Evolutionary conservation across 2,329 filamentous ascomycete species (phyloP).

Genomic region (Cercospora citrullina): DNA sequence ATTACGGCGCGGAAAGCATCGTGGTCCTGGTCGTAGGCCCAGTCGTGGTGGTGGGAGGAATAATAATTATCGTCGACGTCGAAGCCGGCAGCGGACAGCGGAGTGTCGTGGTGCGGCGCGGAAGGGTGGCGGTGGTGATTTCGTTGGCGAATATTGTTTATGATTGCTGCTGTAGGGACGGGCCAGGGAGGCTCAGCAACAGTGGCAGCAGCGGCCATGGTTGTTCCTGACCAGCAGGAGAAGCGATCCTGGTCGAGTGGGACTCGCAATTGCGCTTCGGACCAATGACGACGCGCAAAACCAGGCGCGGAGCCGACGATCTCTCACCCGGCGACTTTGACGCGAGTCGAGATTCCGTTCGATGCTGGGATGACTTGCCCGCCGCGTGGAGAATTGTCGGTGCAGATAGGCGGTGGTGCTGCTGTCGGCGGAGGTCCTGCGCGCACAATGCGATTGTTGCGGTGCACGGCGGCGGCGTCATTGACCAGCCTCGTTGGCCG

Average conservation of each 20-base stretch:
- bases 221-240: slow-evolving; percentile 2
- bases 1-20: slow-evolving; percentile 29
- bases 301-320: slow-evolving; percentile 7
- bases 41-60: slow-evolving; percentile 9
- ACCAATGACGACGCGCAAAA: slow-evolving; percentile 5
- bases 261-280: background rate
- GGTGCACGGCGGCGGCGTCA: slow-evolving; percentile 1
- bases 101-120: slow-evolving; percentile 7
- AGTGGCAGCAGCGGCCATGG: slow-evolving; percentile 1
- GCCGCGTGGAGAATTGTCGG: background rate
- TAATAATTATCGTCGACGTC: background rate
- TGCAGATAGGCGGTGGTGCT: background rate
- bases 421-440: background rate
- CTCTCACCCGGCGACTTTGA: background rate
- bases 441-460: background rate
- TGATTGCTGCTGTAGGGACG: slow-evolving; percentile 1
- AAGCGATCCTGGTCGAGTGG: slow-evolving; percentile 7
- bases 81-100: slow-evolving; percentile 10
- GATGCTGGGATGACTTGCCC: slow-evolving; percentile 9
- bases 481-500: background rate
- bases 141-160: background rate
- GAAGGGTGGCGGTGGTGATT: background rate
- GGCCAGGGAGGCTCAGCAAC: background rate
- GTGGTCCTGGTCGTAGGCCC: slow-evolving; percentile 18
- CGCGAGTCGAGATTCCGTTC: slow-evolving; percentile 15